Conservation (phyloP, 805 yeast genomes). For the Pichia cephalocereana region DNA sequence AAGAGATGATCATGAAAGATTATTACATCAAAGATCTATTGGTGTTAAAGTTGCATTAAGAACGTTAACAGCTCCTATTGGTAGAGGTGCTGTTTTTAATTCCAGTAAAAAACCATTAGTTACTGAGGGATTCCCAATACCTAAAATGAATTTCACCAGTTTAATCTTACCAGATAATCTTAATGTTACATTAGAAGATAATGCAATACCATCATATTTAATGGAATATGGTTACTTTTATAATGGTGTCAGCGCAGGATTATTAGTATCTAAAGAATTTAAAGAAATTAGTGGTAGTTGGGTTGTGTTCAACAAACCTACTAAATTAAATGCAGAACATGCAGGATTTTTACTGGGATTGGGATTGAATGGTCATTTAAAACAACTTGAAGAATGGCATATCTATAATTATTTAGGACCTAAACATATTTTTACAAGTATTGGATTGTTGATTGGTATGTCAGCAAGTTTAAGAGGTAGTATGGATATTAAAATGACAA, state of each 20-base stretch:
- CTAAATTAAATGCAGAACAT: slow-evolving; percentile 64
- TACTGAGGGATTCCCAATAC: slow-evolving; percentile 78
- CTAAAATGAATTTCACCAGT: slow-evolving; percentile 62
- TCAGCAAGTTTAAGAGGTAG: slow-evolving; percentile 79
- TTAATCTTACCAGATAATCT: slow-evolving; percentile 54
- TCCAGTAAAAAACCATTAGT: slow-evolving; percentile 66
- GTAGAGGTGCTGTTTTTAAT: slow-evolving; percentile 65
- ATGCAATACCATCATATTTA: slow-evolving; percentile 37
- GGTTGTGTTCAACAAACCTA: slow-evolving; percentile 82
- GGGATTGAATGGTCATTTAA: slow-evolving; percentile 85
- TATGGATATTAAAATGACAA: slow-evolving; percentile 79
- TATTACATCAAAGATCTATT: slow-evolving; percentile 44
- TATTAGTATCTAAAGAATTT: slow-evolving; percentile 57
- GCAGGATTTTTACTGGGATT: slow-evolving; percentile 92
- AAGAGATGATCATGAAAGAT: slow-evolving; percentile 45
- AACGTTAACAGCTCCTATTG: slow-evolving; percentile 68
- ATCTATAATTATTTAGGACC: slow-evolving; percentile 89
- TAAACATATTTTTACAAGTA: slow-evolving; percentile 73
- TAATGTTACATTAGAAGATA: slow-evolving; percentile 51
- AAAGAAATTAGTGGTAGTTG: slow-evolving; percentile 78
- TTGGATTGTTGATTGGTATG: slow-evolving; percentile 85
- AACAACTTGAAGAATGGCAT: slow-evolving; percentile 88
- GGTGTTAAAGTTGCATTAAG: slow-evolving; percentile 58
- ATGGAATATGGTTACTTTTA: slow-evolving; percentile 85
- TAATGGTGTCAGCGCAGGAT: slow-evolving; percentile 83